phyloP scores from a whole-genome alignment of 2,329 filamentous ascomycete species.

The Lasiodiplodia sp. region DNA sequence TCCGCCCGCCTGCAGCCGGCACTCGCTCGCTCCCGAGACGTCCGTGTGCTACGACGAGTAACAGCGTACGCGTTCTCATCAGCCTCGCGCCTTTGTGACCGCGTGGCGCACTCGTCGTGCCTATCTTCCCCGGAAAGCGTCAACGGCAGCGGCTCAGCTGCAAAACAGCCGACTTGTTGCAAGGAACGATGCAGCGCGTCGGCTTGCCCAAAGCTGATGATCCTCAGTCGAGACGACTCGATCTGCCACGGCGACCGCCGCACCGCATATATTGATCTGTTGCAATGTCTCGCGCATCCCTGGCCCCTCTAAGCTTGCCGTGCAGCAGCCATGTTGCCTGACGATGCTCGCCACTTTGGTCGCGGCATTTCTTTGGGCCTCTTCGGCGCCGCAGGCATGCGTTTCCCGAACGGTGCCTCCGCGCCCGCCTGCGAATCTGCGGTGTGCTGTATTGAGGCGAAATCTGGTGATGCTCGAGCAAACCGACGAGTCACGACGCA shows the following conservation, averaged over 20 bases:
- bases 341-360: conserved; percentile 15
- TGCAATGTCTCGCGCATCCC: conserved; percentile 10
- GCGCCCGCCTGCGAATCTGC: conserved; percentile 17
- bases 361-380: conserved; percentile 1
- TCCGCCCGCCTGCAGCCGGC: conserved; percentile 16
- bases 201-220: conserved; percentile 10
- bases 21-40: conserved; percentile 19
- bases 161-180: neutral
- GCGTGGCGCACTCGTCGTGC: conserved; percentile 14
- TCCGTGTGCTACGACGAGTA: conserved; percentile 11
- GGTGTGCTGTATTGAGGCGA: conserved; percentile 4
- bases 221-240: conserved; percentile 20
- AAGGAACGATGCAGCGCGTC: conserved; percentile 9
- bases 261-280: conserved; percentile 27
- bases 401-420: neutral
- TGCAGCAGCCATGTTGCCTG: neutral
- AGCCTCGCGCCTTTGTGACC: conserved; percentile 20
- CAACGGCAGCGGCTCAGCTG: conserved; percentile 1
- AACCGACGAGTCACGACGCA: conserved; percentile 12
- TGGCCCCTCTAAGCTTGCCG: neutral
- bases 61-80: conserved; percentile 15
- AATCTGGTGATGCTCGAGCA: conserved; percentile 20
- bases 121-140: neutral
- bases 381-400: conserved; percentile 15
- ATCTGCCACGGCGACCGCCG: conserved; percentile 18